Evolutionary conservation across 1,284 basidiomycete genomes (phyloP).

Genomic region (Apiotrichum brassicae): DNA sequence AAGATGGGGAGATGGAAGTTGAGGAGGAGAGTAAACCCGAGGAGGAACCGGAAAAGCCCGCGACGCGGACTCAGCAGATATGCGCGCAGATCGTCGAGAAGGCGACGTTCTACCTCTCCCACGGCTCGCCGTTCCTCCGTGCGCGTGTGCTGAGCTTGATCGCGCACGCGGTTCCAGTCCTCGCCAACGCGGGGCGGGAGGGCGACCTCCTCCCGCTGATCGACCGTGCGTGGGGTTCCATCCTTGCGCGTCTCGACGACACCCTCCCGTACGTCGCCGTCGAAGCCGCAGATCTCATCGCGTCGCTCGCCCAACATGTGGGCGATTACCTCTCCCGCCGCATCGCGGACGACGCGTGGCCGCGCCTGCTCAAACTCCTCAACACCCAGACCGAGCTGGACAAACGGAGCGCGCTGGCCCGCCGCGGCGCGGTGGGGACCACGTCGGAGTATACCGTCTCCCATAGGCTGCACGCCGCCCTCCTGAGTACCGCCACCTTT

Average conservation of each 20-base stretch:
- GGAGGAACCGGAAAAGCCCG: conserved; percentile 49
- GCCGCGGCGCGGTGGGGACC: conserved; percentile 49
- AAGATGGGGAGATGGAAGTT: conserved; percentile 11
- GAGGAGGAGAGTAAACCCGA: conserved; percentile 35
- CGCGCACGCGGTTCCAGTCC: conserved; percentile 62
- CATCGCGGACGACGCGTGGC: conserved; percentile 87
- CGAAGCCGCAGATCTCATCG: conserved; percentile 64
- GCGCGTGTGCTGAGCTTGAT: conserved; percentile 71
- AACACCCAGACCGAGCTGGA: conserved; percentile 58
- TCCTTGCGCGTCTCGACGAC: conserved; percentile 72
- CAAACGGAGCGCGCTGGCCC: conserved; percentile 56
- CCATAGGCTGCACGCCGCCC: conserved; percentile 64
- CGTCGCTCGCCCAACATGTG: conserved; percentile 59
- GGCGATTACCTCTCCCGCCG: conserved; percentile 75
- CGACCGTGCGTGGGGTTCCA: conserved; percentile 79
- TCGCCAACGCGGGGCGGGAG: conserved; percentile 53
- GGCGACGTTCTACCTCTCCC: conserved; percentile 82
- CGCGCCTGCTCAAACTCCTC: conserved; percentile 61
- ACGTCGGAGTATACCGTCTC: conserved; percentile 52
- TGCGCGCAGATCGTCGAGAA: conserved; percentile 77
- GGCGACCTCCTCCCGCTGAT: conserved; percentile 71
- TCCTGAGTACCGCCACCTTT: conserved; percentile 64
- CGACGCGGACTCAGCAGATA: conserved; percentile 64
- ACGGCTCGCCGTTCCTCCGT: conserved; percentile 72
- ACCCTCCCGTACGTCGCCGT: conserved; percentile 67